Base-by-base conservation (phyloP, 768 basidiomycete genomes). In the Mycena sanguinolenta region DNA sequence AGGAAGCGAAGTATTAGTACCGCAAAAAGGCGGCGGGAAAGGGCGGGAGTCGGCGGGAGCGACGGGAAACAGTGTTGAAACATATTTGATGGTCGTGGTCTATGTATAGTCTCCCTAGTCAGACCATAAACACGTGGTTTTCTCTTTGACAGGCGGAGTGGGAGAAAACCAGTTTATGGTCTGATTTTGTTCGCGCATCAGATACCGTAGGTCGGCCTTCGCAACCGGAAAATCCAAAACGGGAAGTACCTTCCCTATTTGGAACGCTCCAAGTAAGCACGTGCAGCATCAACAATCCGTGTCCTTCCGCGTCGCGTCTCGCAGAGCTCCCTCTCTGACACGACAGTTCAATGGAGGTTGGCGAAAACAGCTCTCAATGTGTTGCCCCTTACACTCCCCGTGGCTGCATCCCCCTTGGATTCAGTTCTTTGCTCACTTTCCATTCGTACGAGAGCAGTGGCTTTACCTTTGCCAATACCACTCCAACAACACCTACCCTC, bases 241-340 rank as follows among this genome's bases (percentile, higher is more conserved):
- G 52, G 60, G 49, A n/a, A 49, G 60, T 32, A n/a, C 60, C 38
- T 62, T n/a, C 60, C 60, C 2, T 30, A 32, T 36, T 46, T 16
- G 59, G 44, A 49, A 19, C 4, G 44, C 28, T 2, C 59, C 25
- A 23, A 49, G 23, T n/a, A n/a, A 49, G 46, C 59, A 49, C 59
- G 59, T 46, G 59, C 30, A 19, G 21, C 23, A 23, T 61, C 34
- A 32, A 30, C 16, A 8, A 6, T 46, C 25, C 36, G 36, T 14
- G 36, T 25, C 23, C 9, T 30, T 42, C 19, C 36, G 36, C 36
- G 54, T 49, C 32, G 54, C 32, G 54, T 57, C 54, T 1, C 16
- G 32, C 32, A 19, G 9, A 34, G 32, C 28, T 8, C 36, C 57
- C 12, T 39, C 14, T 58, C 36, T 38, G 21, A 58, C 36, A 36